Evolutionary conservation across 768 basidiomycete species (phyloP), one percentile per base, ranked within the genome.

Genomic region (Suillus bovinus): DNA sequence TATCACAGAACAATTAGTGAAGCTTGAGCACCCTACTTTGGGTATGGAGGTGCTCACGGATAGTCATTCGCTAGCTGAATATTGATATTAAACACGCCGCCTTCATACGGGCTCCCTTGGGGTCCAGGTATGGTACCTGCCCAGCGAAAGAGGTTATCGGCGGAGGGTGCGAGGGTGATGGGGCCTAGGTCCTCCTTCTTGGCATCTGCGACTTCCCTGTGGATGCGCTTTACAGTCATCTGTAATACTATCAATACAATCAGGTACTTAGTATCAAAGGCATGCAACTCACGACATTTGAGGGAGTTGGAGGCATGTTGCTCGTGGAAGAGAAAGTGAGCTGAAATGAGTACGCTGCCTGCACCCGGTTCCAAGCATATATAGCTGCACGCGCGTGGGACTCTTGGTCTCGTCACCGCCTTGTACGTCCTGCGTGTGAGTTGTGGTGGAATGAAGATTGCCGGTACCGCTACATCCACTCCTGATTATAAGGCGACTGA

Each of bases 111-210:
- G 63, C 90, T 92, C 20, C 90, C 92, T 67, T 90, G 84, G 1
- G 93, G 93, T 0, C 93, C 93, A 9, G 91, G 92, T 60, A 94
- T 86, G 46, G 84, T 82, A 8, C 87, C 93, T 59, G 80, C 84
- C 93, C 93, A 94, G 31, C 83, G 68, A 71, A 87, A 89, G 60
- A 93, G 74, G 67, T 84, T 84, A 64, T 86, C 83, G 56, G 83
- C 84, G 16, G 82, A 77, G 5, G 93, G 93, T 34, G 80, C 79
- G 22, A 94, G 83, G 0, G 80, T 81, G 64, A 94, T 93, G 31
- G 77, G 67, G 7, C 92, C 93, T 39, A 93, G 77, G 73, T 94
- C 92, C 71, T 94, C 92, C 73, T 91, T 91, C 83, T 86, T 82
- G 38, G 89, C 76, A 76, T 94, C 91, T 7, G 85, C 82, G 38